Conservation (phyloP, 2,329 filamentous ascomycete species). For the Arachnomyces sp. region DNA sequence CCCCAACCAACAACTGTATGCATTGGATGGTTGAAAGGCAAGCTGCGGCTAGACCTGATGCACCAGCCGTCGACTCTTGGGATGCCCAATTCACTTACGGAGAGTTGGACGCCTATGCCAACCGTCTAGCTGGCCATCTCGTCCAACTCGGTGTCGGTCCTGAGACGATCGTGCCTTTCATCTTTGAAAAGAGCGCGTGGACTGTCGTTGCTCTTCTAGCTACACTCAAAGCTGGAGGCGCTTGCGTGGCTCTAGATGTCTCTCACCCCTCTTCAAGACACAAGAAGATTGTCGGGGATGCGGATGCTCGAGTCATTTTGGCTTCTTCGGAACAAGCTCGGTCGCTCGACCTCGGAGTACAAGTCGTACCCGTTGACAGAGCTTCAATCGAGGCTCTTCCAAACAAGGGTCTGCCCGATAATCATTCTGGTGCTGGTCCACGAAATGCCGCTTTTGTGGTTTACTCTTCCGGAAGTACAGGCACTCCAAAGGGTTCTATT, state of each 20-base stretch:
- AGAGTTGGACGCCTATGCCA: conserved; percentile 13
- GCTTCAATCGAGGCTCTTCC: conserved; percentile 4
- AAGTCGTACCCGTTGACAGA: conserved; percentile 8
- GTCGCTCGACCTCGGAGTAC: background rate
- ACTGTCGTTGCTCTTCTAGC: conserved; percentile 34
- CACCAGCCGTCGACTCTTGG: conserved; percentile 4
- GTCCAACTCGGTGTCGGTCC: conserved; percentile 8
- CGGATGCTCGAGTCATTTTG: conserved; percentile 1
- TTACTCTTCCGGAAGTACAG: conserved; percentile 70
- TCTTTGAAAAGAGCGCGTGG: conserved; percentile 38
- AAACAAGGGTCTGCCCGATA: too few relatives aligned
- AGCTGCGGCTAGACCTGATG: conserved; percentile 23
- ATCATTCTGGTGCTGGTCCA: too few relatives aligned
- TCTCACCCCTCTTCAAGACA: conserved; percentile 12
- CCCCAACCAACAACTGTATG: too few relatives aligned
- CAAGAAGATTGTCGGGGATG: conserved; percentile 9
- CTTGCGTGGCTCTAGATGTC: conserved; percentile 33
- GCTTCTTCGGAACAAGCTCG: too few relatives aligned
- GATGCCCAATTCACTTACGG: conserved; percentile 4
- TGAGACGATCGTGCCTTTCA: conserved; percentile 19
- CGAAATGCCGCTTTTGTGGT: conserved; percentile 55
- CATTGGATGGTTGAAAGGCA: conserved; percentile 26
- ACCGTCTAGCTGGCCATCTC: conserved; percentile 2
- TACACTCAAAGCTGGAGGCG: conserved; percentile 34
- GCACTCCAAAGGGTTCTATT: conserved; percentile 58